Evolutionary conservation across 768 basidiomycete genomes (phyloP), one percentile per base, ranked within the genome.

Genomic region (Tremella fuciformis): DNA sequence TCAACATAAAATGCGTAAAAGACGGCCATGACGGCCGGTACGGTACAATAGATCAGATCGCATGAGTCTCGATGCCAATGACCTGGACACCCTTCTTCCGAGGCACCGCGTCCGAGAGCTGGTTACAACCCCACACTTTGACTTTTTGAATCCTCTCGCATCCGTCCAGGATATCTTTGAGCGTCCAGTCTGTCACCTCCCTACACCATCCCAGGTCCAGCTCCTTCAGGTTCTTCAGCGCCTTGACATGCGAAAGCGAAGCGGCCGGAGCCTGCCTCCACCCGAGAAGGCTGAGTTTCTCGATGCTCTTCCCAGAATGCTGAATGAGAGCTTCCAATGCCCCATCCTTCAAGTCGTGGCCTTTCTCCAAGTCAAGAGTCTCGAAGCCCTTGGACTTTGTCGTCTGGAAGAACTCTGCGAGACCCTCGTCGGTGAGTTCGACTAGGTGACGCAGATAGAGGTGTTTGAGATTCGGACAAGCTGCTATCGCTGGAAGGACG

Each of bases 161-260:
- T 0, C 70, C 76, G 13, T 82, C 79, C 42, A 91, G 67, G 64
- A 91, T 78, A 13, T 79, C 82, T 75, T 88, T 86, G 62, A 97
- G 78, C 2, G 87, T 81, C 69, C 88, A 92, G 76, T 98, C 88
- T 58, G 92, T 87, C 40, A 88, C 81, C 19, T 83, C 82, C 49
- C 93, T 79, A 66, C 91, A 91, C 83, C 88, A 98, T 1, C 92
- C 87, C 1, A 92, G 76, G 69, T 98, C 88, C 40, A 97, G 61
- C 70, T 79, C 81, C 65, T 73, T 77, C 70, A 94, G 61, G 37
- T 81, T 77, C 2, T 64, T 69, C 15, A 76, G 80, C 9, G 25
- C 41, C 13, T 65, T 77, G 16, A 83, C 71, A 13, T 58, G 41
- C 51, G 58, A 60, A 25, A 88, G 72, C 1, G 79, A 75, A 13